These are phyloP conservation scores for Dryas octopetala DNA, from an alignment of 306 rosid species.

Conservation along the genomic window DNA sequence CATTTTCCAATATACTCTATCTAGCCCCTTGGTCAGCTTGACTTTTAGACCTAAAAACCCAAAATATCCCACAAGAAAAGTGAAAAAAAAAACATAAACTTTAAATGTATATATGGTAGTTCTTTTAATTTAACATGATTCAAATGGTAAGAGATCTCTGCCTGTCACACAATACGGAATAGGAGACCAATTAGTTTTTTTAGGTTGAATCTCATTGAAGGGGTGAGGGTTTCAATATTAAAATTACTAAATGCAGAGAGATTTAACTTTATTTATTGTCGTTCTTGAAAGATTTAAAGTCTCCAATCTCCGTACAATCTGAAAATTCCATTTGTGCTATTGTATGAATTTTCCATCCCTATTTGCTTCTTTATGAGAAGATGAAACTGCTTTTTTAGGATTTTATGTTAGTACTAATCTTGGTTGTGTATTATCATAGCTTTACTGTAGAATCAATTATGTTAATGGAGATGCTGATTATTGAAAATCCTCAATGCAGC, in stretches of 20 bases:
- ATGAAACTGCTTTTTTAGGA: not conserved
- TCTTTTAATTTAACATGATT: not conserved
- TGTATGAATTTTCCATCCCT: not conserved
- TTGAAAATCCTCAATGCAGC: slow-evolving; percentile 43
- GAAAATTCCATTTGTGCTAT: not conserved
- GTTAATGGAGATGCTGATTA: slow-evolving; percentile 8
- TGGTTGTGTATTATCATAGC: not conserved
- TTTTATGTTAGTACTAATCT: too few species aligned
- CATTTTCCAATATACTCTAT: not conserved
- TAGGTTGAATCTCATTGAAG: too few species aligned
- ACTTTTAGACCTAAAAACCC: not conserved
- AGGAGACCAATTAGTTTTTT: too few species aligned
- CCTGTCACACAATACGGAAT: too few species aligned
- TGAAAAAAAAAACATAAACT: not conserved
- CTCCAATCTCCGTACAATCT: not conserved
- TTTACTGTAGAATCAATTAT: not conserved
- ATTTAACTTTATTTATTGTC: too few species aligned
- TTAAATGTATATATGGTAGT: not conserved
- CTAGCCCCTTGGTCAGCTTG: not conserved
- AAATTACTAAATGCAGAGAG: too few species aligned
- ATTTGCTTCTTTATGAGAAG: not conserved
- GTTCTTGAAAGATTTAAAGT: too few species aligned
- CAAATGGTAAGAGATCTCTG: not conserved
- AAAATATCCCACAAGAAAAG: not conserved
- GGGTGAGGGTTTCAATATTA: too few species aligned